Conservation (phyloP, 2,329 filamentous ascomycete genomes). For the Penicillium sp. region DNA sequence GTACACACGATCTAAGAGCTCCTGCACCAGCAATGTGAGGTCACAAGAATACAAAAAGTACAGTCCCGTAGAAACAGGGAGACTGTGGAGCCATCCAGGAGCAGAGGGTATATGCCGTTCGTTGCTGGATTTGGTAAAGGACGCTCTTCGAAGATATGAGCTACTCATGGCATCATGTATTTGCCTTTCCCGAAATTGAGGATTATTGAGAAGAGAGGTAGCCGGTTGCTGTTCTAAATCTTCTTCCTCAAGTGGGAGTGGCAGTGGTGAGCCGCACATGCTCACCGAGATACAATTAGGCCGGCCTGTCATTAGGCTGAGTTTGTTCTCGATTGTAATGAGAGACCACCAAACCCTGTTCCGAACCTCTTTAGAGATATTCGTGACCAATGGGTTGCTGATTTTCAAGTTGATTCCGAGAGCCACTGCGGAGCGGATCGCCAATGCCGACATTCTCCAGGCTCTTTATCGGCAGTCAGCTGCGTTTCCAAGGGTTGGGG, state of each 20-base stretch:
- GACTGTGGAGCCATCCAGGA: background rate
- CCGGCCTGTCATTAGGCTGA: background rate
- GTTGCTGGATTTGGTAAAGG: background rate
- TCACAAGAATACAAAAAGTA: background rate
- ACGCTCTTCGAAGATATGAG: background rate
- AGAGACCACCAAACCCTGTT: conserved; percentile 44
- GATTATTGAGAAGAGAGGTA: background rate
- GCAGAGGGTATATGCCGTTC: background rate
- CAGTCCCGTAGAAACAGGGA: background rate
- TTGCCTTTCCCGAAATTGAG: background rate
- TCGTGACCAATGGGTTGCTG: conserved; percentile 22
- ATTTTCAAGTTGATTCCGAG: conserved; percentile 40
- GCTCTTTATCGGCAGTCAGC: conserved; percentile 16
- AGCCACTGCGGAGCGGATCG: conserved; percentile 36
- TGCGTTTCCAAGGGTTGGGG: background rate
- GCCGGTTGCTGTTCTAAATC: background rate
- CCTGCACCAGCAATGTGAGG: background rate
- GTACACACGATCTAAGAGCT: background rate
- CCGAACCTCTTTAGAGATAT: conserved; percentile 36
- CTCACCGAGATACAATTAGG: background rate
- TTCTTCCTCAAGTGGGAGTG: background rate
- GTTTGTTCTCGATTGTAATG: conserved; percentile 25
- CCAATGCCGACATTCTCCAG: conserved; percentile 38
- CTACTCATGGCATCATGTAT: background rate
- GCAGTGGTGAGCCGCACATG: background rate